A percentile compares a stretch with the other conserved stretches of the same genome.
phyloP scores from a whole-genome alignment of 345 rosid species.

The Citrus trifoliata region DNA sequence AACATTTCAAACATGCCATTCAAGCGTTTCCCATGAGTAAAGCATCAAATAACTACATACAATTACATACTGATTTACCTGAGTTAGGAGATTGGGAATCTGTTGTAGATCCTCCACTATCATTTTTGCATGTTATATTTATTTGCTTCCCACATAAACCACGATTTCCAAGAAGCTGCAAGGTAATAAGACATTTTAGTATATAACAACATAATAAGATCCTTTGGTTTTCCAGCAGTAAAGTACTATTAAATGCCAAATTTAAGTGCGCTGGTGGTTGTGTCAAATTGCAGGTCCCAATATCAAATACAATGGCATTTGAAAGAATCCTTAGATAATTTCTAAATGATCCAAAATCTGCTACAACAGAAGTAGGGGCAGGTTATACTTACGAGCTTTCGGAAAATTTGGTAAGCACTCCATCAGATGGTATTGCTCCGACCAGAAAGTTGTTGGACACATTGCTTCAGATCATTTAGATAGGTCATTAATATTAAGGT shows the following conservation, averaged over 20 bases:
- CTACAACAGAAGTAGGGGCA: slow-evolving; percentile 7
- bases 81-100: slow-evolving; percentile 38
- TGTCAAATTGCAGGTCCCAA: neutral
- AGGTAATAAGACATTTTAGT: slow-evolving; percentile 14
- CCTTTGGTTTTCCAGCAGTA: slow-evolving; percentile 4
- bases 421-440: slow-evolving; percentile 82
- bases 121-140: slow-evolving; percentile 53
- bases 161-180: slow-evolving; percentile 81
- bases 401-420: slow-evolving; percentile 51
- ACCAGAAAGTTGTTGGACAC: slow-evolving; percentile 83
- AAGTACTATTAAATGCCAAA: neutral
- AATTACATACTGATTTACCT: slow-evolving; percentile 39
- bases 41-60: slow-evolving; percentile 7
- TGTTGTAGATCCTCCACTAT: slow-evolving; percentile 42
- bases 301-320: neutral
- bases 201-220: neutral
- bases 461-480: slow-evolving; percentile 53
- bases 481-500: slow-evolving; percentile 23
- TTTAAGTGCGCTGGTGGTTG: neutral
- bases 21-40: neutral
- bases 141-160: slow-evolving; percentile 86
- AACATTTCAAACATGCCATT: neutral
- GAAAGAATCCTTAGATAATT: neutral
- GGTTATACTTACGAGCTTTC: slow-evolving; percentile 66
- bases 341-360: slow-evolving; percentile 7